These are phyloP conservation scores for Hemisphaericaspora xylofermentans DNA, from an alignment of 1,139 yeast genomes.

Conservation along the genomic window DNA sequence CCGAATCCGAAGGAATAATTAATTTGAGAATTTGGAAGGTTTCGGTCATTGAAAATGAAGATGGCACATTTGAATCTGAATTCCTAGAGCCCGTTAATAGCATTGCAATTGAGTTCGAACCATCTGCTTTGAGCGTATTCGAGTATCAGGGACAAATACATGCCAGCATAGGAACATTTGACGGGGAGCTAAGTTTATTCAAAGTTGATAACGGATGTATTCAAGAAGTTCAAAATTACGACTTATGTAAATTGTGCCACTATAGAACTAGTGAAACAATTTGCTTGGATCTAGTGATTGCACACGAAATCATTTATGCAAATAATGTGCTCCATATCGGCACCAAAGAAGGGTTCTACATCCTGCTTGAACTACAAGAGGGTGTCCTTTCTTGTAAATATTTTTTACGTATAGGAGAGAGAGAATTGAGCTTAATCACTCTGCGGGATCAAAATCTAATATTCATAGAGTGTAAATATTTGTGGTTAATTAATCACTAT, in stretches of 20 bases:
- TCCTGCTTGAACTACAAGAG: constrained; percentile 17
- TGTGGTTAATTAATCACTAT: constrained; percentile 44
- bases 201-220: not conserved
- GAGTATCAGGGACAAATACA: constrained; percentile 2
- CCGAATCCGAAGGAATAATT: constrained; percentile 12
- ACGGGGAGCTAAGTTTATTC: constrained; percentile 14
- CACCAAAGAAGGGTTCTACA: constrained; percentile 29
- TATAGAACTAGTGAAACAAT: constrained; percentile 5
- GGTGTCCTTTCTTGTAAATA: constrained; percentile 13
- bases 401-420: constrained; percentile 26
- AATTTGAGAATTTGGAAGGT: constrained; percentile 3
- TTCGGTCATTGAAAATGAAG: not conserved
- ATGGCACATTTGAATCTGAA: not conserved
- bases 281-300: constrained; percentile 15
- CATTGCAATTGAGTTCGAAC: constrained; percentile 14
- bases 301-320: constrained; percentile 19
- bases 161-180: constrained; percentile 22
- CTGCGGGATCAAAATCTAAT: constrained; percentile 23
- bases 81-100: not conserved
- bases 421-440: constrained; percentile 14
- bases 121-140: constrained; percentile 20
- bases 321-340: constrained; percentile 24
- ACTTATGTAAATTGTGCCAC: constrained; percentile 10
- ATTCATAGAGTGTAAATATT: constrained; percentile 31
- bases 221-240: not conserved